Evolutionary conservation across 768 basidiomycete species (phyloP).

Genomic region (Mycena alexandri): DNA sequence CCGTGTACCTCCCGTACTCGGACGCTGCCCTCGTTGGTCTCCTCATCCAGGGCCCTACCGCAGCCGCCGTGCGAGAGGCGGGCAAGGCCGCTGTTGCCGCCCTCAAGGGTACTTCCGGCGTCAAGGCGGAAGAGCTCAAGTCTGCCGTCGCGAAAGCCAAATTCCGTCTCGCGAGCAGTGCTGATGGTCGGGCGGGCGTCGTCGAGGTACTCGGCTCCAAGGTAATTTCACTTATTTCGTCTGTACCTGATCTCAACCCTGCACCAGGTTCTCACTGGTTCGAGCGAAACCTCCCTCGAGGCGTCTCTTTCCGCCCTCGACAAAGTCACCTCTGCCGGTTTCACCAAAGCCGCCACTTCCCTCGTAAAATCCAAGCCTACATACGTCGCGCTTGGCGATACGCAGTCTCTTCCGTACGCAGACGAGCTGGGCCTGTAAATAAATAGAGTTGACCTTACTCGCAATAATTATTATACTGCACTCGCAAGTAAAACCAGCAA

Average conservation of each 20-base stretch:
- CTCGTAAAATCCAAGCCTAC: conserved; percentile 86
- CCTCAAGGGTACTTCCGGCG: conserved; percentile 72
- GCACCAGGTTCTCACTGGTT: conserved; percentile 70
- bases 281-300: conserved; percentile 67
- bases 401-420: conserved; percentile 80
- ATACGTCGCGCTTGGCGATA: conserved; percentile 88
- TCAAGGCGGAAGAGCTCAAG: conserved; percentile 80
- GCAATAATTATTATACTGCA: conserved; percentile 29
- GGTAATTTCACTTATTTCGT: conserved; percentile 52
- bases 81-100: conserved; percentile 77
- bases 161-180: conserved; percentile 78
- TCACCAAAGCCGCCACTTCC: conserved; percentile 78
- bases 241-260: neutral
- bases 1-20: conserved; percentile 89
- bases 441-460: conserved; percentile 41
- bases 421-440: conserved; percentile 85
- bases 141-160: conserved; percentile 90
- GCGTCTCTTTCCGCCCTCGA: conserved; percentile 77
- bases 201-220: conserved; percentile 72
- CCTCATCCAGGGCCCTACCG: conserved; percentile 77
- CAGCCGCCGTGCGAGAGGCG: conserved; percentile 74
- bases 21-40: conserved; percentile 92
- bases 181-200: conserved; percentile 80
- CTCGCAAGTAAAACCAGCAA: conserved; percentile 15
- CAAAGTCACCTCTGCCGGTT: conserved; percentile 70